phyloP scores from a whole-genome alignment of 306 rosid genomes.

The Urtica urens region DNA sequence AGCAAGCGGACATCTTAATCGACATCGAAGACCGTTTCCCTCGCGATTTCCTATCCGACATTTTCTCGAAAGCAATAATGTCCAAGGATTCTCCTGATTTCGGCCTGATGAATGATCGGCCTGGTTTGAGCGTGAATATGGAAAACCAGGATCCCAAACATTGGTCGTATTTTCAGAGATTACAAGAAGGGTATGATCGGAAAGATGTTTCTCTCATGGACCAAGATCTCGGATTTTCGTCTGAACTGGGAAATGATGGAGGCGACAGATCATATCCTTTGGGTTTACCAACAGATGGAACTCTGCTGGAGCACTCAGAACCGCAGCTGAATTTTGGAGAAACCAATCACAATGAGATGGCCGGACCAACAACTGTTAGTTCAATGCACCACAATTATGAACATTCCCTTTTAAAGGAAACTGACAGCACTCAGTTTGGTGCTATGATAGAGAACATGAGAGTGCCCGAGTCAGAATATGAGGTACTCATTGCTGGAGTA shows the following conservation, averaged over 20 bases:
- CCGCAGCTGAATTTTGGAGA: constrained; percentile 36
- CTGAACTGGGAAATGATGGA: constrained; percentile 29
- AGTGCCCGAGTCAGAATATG: constrained; percentile 45
- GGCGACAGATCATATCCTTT: constrained; percentile 31
- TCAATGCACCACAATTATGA: constrained; percentile 34
- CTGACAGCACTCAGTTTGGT: constrained; percentile 44
- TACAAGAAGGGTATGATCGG: constrained; percentile 55
- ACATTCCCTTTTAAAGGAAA: constrained; percentile 38
- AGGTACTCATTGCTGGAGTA: constrained; percentile 34
- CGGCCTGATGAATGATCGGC: constrained; percentile 48
- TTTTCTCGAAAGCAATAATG: constrained; percentile 74
- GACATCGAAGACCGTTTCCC: constrained; percentile 84
- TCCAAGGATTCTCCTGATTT: constrained; percentile 42
- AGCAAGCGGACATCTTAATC: constrained; percentile 63
- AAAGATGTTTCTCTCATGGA: constrained; percentile 58
- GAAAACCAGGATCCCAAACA: constrained; percentile 70
- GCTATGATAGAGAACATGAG: constrained; percentile 44
- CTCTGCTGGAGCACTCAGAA: constrained; percentile 26
- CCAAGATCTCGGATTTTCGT: constrained; percentile 53
- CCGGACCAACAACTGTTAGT: constrained; percentile 32
- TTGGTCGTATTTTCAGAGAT: constrained; percentile 82
- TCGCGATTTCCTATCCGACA: constrained; percentile 71
- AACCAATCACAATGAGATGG: constrained; percentile 28
- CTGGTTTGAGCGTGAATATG: constrained; percentile 67
- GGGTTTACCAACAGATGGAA: constrained; percentile 30